Percentiles rank a stretch among this genome's conserved stretches.
These are phyloP conservation scores for Leptographium galeiforme DNA, from an alignment of 2,329 filamentous ascomycete genomes.

Conservation along the genomic window DNA sequence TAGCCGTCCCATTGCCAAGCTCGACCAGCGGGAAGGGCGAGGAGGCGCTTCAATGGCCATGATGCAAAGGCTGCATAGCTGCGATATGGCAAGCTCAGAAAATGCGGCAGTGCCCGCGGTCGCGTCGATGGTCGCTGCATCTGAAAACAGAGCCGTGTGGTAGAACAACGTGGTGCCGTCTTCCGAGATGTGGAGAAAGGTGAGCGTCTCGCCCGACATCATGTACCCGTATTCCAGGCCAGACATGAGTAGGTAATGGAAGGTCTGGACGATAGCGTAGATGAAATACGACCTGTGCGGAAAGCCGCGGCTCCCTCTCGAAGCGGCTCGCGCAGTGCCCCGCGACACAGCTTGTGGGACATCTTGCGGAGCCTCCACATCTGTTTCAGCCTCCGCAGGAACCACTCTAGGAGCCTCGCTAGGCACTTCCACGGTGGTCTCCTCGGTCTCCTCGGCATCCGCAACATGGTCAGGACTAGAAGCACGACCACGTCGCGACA, in stretches of 20 bases:
- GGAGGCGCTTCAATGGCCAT: background rate
- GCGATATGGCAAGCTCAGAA: background rate
- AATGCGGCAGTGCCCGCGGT: background rate
- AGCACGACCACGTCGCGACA: background rate
- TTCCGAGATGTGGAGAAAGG: background rate
- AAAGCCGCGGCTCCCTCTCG: background rate
- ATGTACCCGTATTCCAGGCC: conserved; percentile 2
- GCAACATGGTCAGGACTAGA: background rate
- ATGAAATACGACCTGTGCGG: background rate
- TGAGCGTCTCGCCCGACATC: background rate
- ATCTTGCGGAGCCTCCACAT: background rate
- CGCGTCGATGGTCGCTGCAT: background rate
- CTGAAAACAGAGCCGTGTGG: background rate
- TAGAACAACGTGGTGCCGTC: background rate
- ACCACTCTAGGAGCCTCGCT: background rate
- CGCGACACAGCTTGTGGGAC: background rate
- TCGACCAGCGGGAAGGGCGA: background rate
- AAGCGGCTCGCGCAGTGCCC: background rate
- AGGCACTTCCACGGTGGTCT: background rate
- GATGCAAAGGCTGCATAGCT: background rate
- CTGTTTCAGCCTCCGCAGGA: background rate
- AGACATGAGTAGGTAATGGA: background rate
- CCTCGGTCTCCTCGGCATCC: background rate
- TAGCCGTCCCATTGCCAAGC: background rate
- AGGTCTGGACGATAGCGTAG: background rate